A percentile compares a stretch with the other conserved stretches of the same genome.
Evolutionary conservation across 345 rosid genomes (phyloP).

Genomic region (Geranium rotundifolium): DNA sequence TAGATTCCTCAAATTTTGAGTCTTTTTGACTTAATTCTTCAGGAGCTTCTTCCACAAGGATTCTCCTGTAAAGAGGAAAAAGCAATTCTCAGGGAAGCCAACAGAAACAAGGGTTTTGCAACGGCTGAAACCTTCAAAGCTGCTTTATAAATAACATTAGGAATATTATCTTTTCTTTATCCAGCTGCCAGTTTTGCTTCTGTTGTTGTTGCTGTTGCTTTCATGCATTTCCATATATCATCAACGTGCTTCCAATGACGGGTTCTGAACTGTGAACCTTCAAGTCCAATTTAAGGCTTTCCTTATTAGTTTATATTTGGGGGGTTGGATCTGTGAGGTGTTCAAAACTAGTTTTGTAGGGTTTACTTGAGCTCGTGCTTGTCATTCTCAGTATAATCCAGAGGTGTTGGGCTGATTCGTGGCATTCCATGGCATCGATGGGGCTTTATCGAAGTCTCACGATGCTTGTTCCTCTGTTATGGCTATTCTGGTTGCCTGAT

Average conservation of each 20-base stretch:
- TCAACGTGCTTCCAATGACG: not conserved
- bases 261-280: not conserved
- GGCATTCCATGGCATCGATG: constrained; percentile 34
- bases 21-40: not conserved
- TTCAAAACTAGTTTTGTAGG: no score
- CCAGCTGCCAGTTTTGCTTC: not conserved
- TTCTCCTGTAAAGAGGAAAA: not conserved
- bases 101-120: not conserved
- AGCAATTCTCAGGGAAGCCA: not conserved
- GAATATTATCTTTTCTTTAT: not conserved
- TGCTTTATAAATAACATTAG: not conserved
- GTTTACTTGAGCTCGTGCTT: no score
- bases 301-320: not conserved
- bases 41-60: not conserved
- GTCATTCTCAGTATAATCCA: no score
- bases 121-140: not conserved
- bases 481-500: constrained; percentile 16
- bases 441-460: constrained; percentile 49
- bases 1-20: not conserved
- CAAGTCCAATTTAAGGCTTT: not conserved
- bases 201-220: not conserved
- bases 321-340: not conserved
- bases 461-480: constrained; percentile 28
- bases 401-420: not conserved
- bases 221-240: not conserved